Percentiles rank a stretch among this genome's conserved stretches.
These are phyloP conservation scores for Mortierella sp. DNA, from an alignment of 371 early-diverging fungal genomes.

Conservation along the genomic window DNA sequence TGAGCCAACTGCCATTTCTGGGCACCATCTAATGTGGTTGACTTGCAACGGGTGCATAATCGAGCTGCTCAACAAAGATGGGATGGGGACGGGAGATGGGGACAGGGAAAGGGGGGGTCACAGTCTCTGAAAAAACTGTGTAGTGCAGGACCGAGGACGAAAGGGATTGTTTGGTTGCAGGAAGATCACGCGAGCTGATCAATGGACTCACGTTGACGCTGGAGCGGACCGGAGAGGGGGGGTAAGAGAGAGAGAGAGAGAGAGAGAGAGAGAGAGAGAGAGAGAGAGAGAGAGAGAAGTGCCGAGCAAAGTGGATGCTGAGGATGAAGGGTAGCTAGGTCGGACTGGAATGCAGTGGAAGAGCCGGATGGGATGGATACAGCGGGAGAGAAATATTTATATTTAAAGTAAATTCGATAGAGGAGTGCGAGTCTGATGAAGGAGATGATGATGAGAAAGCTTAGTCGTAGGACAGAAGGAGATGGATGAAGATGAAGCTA, in stretches of 20 bases:
- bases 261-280: not conserved
- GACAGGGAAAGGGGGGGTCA: too few relatives aligned
- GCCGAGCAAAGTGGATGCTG: not conserved
- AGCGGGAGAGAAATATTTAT: not conserved
- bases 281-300: not conserved
- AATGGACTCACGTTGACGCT: not conserved
- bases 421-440: not conserved
- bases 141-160: too few relatives aligned
- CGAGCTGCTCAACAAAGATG: not conserved
- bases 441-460: slow-evolving; percentile 1
- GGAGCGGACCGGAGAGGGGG: not conserved
- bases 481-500: not conserved
- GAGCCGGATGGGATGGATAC: not conserved
- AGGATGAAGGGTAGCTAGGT: not conserved
- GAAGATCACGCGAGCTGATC: not conserved
- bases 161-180: not conserved
- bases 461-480: not conserved
- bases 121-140: too few relatives aligned
- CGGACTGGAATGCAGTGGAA: not conserved
- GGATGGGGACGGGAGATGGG: not conserved
- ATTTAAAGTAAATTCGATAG: too few relatives aligned
- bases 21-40: too few relatives aligned
- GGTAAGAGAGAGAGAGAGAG: not conserved
- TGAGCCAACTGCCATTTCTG: too few relatives aligned
- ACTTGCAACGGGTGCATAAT: too few relatives aligned